Conservation (phyloP, 140 eudicot species). For the Oenanthe javanica region DNA sequence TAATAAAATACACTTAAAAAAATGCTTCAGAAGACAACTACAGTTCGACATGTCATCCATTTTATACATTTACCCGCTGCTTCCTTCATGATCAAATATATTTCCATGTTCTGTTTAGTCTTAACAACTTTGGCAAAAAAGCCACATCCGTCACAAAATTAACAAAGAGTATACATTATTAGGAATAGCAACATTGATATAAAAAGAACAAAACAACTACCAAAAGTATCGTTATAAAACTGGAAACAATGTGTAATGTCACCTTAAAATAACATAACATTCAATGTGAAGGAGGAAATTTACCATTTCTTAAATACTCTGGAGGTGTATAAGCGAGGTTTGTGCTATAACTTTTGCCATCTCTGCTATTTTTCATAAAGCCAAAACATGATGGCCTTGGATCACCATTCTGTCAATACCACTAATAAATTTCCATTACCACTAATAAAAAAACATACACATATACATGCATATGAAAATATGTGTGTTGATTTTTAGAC, state of each 20-base stretch:
- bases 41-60: not conserved
- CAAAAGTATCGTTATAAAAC: not conserved
- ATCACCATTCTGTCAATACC: conserved; percentile 78
- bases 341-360: conserved; percentile 99
- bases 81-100: not conserved
- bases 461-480: not conserved
- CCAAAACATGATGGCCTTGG: conserved; percentile 98
- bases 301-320: conserved; percentile 94
- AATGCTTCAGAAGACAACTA: not conserved
- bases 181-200: not conserved
- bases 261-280: not conserved
- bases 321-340: conserved; percentile 99
- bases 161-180: not conserved
- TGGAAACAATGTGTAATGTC: not conserved
- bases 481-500: not conserved
- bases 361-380: conserved; percentile 95
- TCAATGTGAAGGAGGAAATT: not conserved
- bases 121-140: not conserved
- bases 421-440: no score
- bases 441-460: not conserved
- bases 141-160: not conserved
- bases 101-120: not conserved
- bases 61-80: not conserved
- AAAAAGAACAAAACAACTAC: not conserved
- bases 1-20: not conserved